phyloP scores from a whole-genome alignment of 2,329 filamentous ascomycete genomes.

The Calonectria multiphialidica region DNA sequence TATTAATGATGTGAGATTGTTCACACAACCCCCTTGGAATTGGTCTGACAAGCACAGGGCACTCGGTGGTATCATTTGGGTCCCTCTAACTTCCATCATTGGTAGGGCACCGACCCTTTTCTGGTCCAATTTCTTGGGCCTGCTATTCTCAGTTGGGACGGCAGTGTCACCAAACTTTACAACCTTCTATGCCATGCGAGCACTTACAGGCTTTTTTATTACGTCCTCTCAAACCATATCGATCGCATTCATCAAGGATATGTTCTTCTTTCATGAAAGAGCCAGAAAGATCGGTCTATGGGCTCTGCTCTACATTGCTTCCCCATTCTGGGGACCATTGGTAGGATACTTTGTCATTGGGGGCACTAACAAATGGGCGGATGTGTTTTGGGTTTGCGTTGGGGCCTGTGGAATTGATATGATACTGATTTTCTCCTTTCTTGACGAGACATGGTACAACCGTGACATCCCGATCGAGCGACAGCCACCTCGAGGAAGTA shows the following conservation, averaged over 20 bases:
- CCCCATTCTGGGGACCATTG: conserved; percentile 60
- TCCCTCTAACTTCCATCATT: conserved; percentile 32
- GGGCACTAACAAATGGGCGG: conserved; percentile 55
- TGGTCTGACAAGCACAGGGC: conserved; percentile 7
- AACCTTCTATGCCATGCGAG: conserved; percentile 26
- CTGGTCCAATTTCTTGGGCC: conserved; percentile 32
- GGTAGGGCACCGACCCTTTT: conserved; percentile 35
- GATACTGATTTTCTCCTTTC: conserved; percentile 53
- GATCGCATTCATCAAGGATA: conserved; percentile 67
- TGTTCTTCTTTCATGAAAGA: conserved; percentile 71
- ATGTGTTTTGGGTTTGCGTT: conserved; percentile 61
- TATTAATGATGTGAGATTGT: conserved; percentile 27
- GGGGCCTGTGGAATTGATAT: conserved; percentile 53
- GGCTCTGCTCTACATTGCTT: conserved; percentile 55
- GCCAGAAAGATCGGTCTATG: conserved; percentile 63
- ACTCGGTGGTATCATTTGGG: conserved; percentile 31
- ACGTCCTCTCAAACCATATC: conserved; percentile 59
- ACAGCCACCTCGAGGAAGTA: conserved; percentile 50
- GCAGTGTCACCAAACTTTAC: conserved; percentile 22
- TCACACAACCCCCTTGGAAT: neutral
- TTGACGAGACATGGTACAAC: conserved; percentile 64
- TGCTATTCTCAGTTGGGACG: conserved; percentile 29
- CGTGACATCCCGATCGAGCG: conserved; percentile 51
- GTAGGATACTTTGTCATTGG: conserved; percentile 63
- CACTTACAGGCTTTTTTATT: conserved; percentile 55